These are phyloP conservation scores for Brassica juncea DNA, from an alignment of 345 rosid species.

Conservation along the genomic window DNA sequence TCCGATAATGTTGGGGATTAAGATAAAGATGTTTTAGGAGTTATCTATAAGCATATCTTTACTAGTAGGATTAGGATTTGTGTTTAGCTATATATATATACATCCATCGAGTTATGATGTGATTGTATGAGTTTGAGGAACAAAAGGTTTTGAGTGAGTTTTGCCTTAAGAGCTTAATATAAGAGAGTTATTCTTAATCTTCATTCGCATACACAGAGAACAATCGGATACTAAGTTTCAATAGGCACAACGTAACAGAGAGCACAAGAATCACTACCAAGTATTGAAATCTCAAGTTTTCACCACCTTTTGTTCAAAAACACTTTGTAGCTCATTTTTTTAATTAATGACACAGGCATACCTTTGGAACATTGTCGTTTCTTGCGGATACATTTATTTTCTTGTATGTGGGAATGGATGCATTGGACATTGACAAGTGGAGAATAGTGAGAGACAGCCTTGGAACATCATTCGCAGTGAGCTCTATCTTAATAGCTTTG, in stretches of 20 bases:
- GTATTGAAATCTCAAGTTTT: conserved; percentile 43
- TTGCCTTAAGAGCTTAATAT: too few species aligned
- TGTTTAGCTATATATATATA: too few species aligned
- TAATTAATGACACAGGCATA: conserved; percentile 67
- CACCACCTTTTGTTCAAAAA: background rate
- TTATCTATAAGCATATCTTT: too few species aligned
- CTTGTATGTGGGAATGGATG: conserved; percentile 99
- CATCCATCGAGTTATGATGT: too few species aligned
- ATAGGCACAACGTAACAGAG: background rate
- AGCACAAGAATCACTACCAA: conserved; percentile 41
- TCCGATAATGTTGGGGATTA: too few species aligned
- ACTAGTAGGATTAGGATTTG: too few species aligned
- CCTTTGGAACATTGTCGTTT: conserved; percentile 96
- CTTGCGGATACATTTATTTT: conserved; percentile 92
- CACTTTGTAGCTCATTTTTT: conserved; percentile 21
- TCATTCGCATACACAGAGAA: too few species aligned
- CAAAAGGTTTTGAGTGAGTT: too few species aligned
- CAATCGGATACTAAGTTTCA: too few species aligned
- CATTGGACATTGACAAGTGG: conserved; percentile 99
- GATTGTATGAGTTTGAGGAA: too few species aligned
- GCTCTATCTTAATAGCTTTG: conserved; percentile 69
- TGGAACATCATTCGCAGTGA: conserved; percentile 83
- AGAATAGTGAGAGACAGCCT: conserved; percentile 79
- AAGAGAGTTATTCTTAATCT: too few species aligned
- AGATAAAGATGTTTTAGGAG: too few species aligned